Evolutionary conservation across 176 grass and related monocot genomes (phyloP).

Genomic region (Paspalum vaginatum): DNA sequence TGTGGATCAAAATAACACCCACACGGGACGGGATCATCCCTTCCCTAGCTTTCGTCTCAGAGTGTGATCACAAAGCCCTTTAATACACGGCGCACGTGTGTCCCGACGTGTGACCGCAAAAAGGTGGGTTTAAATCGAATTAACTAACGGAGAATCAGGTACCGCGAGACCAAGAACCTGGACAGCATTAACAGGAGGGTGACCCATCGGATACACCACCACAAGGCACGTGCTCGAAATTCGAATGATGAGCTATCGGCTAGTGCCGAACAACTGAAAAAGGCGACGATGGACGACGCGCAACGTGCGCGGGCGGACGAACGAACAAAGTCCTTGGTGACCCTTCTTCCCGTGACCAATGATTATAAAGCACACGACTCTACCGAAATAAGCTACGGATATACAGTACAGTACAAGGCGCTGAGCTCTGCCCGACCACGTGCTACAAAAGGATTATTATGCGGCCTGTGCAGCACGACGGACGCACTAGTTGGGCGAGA

Average conservation of each 20-base stretch:
- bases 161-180: background rate
- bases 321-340: background rate
- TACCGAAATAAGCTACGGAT: background rate
- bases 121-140: background rate
- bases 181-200: background rate
- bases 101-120: background rate
- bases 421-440: background rate
- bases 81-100: background rate
- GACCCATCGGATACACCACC: background rate
- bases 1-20: background rate
- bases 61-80: background rate
- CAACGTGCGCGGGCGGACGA: background rate
- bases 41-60: too few species aligned
- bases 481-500: background rate
- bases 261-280: conserved; percentile 8
- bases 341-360: background rate
- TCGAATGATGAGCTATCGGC: background rate
- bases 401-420: too few species aligned
- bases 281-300: background rate
- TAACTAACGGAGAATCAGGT: background rate
- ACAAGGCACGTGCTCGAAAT: background rate
- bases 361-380: background rate
- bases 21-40: too few species aligned
- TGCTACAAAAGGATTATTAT: background rate
- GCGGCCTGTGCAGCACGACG: background rate